Evolutionary conservation across 805 yeast species (phyloP).

Genomic region (Torulaspora maleeae): DNA sequence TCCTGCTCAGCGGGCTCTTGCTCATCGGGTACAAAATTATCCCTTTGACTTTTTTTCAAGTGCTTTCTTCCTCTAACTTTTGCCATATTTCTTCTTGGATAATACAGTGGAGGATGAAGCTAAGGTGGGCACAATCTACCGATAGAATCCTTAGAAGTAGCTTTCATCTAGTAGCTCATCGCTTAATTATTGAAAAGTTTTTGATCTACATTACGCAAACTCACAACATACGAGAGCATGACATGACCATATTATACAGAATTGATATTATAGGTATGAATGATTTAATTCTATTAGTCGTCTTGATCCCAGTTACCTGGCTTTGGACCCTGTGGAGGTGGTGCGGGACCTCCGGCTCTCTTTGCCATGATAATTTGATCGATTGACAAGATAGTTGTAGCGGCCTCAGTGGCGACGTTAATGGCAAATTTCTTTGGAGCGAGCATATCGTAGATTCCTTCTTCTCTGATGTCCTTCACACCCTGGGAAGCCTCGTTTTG

Average conservation of each 20-base stretch:
- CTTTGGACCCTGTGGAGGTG: conserved; percentile 74
- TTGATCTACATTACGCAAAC: neutral
- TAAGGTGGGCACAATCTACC: neutral
- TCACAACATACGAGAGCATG: conserved; percentile 2
- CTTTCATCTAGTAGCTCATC: neutral
- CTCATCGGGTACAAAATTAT: conserved; percentile 21
- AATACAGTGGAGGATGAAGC: neutral
- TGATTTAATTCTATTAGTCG: conserved; percentile 43
- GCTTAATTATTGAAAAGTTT: conserved; percentile 8
- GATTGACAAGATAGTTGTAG: conserved; percentile 74
- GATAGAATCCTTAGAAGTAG: neutral
- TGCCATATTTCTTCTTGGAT: conserved; percentile 7
- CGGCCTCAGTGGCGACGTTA: conserved; percentile 92
- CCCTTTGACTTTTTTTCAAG: conserved; percentile 29
- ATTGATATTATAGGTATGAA: conserved; percentile 1
- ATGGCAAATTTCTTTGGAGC: conserved; percentile 82
- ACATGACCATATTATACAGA: conserved; percentile 2
- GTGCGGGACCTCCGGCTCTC: conserved; percentile 95
- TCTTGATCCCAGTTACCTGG: conserved; percentile 97
- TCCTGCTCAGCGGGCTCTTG: conserved; percentile 5
- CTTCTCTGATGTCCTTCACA: conserved; percentile 61
- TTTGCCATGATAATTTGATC: conserved; percentile 99
- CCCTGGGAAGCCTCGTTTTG: conserved; percentile 69
- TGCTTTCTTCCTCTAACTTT: conserved; percentile 44
- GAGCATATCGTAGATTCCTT: conserved; percentile 73